Base-by-base conservation (phyloP, 805 yeast species). In the Ogataea minuta region DNA sequence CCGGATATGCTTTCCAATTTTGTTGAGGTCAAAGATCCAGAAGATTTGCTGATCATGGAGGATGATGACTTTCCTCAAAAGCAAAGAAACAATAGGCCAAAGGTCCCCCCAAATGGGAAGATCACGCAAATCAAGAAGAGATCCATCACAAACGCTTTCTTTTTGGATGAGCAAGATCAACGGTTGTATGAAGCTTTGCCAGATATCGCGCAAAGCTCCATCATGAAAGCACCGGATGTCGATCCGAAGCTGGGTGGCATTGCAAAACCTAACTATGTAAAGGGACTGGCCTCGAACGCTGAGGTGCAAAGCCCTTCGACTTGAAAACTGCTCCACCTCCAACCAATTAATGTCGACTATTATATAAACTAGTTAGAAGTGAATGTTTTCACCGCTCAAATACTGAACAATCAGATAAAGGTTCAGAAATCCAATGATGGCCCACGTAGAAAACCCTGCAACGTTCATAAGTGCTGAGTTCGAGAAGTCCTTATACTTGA, bases 81-180 rank as follows among this genome's bases (percentile, higher is more conserved):
- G 54, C 85, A 80, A 50, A 72, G 90, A 41, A 80, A 81, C 45
- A 72, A 73, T 20, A 71, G 90, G 49, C 83, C 95, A 1, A 81
- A 89, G 53, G 66, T 93, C 35, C 96, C 97, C 9, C 96, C 96
- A 6, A 84, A 87, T 21, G 96, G 96, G 25, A 88, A 84, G 60
- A 84, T 90, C 25, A 63, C 84, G 4, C 73, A 77, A 1, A 63
- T 76, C 5, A 88, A 87, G 63, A 87, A 81, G 65, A 82, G 76
- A 51, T 55, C 73, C 9, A 62, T 78, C 4, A 67, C 75, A 0
- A 69, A 60, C 29, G 70, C 84, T 0, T 84, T 74, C 53, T 73
- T 82, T 49, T 56, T 83, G 9, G 69, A 67, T n/a, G 66, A 62
- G 6, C 66, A 63, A 31, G 62, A 56, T 19, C 21, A 19, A 19